Evolutionary conservation across 179 eudicot genomes (phyloP), one percentile per base, ranked within the genome.

Genomic region (Heliamphora pulchella): DNA sequence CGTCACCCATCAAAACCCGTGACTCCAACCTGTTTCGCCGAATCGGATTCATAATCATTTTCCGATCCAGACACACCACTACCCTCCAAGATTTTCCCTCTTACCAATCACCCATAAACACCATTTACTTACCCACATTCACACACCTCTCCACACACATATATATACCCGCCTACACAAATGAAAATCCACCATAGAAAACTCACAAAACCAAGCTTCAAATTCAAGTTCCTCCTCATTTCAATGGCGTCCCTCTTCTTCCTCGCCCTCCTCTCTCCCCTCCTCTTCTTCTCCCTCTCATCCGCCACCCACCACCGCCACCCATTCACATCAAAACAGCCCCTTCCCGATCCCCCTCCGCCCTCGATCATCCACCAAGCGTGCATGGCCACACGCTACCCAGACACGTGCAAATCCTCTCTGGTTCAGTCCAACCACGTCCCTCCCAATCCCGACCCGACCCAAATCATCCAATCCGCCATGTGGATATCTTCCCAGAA

Each of bases 361-460:
- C 53, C 71, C 3, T 81, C 80, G 1, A 73, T 59, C 8, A 80
- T 91, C 81, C 85, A 59, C 14, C 83, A 78, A 76, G 91, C 90
- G 0, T 94, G 98, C 84, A 85, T 82, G 50, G 92, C 94, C 67
- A 87, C 98, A 0, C 90, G 87, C 1, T 85, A 78, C 83, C 92
- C 92, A 1, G 74, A 83, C 14, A 55, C 81, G 0, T 93, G 97
- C 82, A 83, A 85, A 44, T 48, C 84, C 51, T 75, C 93, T 11
- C 73, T 82, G 5, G 43, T 57, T 41, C 31, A 61, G 57, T 67
- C 83, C 68, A 75, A 53, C 2, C 77, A 50, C 47, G 41, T 80
- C 68, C 85, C 85, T 3, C 82, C 82, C 4, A 57, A 79, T 69
- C 83, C 88, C 6, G 73, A 78, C 81, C 87, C 91, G 4, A 4